A percentile compares a stretch with the other conserved stretches of the same genome.
Evolutionary conservation across 768 basidiomycete species (phyloP).

Genomic region (Serendipita sp.): DNA sequence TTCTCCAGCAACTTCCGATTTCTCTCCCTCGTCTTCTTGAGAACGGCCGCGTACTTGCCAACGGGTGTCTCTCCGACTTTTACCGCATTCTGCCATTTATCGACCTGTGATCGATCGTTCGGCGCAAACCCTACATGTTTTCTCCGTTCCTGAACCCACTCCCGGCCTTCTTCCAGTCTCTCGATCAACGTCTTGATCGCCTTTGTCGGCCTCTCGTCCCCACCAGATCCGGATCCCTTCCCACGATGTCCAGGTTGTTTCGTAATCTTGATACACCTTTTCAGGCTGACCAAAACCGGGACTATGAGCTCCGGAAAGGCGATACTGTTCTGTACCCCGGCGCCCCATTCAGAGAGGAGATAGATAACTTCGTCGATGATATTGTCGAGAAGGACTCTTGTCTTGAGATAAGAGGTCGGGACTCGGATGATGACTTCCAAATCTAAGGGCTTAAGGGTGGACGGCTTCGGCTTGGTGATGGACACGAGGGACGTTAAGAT

Average conservation of each 20-base stretch:
- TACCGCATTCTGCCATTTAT: constrained; percentile 51
- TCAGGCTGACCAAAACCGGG: constrained; percentile 56
- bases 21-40: constrained; percentile 57
- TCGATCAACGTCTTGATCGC: constrained; percentile 62
- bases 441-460: constrained; percentile 78
- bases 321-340: constrained; percentile 63
- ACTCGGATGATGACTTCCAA: constrained; percentile 74
- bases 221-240: not conserved
- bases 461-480: constrained; percentile 58
- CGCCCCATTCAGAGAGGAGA: constrained; percentile 69
- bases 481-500: constrained; percentile 61
- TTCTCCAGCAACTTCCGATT: constrained; percentile 36
- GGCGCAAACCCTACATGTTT: constrained; percentile 62
- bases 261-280: constrained; percentile 52
- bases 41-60: constrained; percentile 64
- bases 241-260: constrained; percentile 19
- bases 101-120: constrained; percentile 47
- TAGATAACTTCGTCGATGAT: constrained; percentile 68
- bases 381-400: constrained; percentile 69
- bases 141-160: constrained; percentile 60
- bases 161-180: constrained; percentile 67
- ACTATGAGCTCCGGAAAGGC: constrained; percentile 88
- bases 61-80: constrained; percentile 50
- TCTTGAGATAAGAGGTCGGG: constrained; percentile 77
- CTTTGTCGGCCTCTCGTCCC: constrained; percentile 16